phyloP scores from a whole-genome alignment of 2,329 filamentous ascomycete species.

The Leptographium lundbergii region DNA sequence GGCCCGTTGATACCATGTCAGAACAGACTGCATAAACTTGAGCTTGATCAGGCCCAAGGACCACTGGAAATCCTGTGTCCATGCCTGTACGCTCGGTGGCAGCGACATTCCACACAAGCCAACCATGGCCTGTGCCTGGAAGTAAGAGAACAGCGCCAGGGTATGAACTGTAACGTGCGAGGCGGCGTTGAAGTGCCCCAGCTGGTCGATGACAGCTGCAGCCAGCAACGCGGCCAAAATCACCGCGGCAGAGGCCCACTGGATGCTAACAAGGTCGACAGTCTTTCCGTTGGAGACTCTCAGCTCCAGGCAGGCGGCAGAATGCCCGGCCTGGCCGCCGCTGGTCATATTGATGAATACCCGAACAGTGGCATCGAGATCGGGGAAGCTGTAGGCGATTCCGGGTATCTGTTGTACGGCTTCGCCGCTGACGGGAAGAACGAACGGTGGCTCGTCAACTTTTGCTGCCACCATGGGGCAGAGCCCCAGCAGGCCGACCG shows the following conservation, averaged over 20 bases:
- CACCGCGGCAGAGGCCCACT: constrained; percentile 67
- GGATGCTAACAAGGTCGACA: constrained; percentile 68
- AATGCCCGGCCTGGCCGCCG: constrained; percentile 25
- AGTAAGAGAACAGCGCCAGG: constrained; percentile 75
- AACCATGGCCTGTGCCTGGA: constrained; percentile 74
- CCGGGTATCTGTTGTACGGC: constrained; percentile 53
- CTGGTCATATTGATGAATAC: constrained; percentile 57
- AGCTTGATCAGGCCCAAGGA: constrained; percentile 78
- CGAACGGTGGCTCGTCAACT: constrained; percentile 31
- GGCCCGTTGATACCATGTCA: no score
- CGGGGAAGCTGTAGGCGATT: constrained; percentile 69
- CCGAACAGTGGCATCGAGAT: constrained; percentile 65
- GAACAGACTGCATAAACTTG: constrained; percentile 63
- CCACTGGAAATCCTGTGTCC: constrained; percentile 89
- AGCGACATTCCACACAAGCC: constrained; percentile 64
- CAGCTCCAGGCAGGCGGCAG: constrained; percentile 67
- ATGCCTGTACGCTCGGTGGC: constrained; percentile 67
- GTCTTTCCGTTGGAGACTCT: constrained; percentile 72
- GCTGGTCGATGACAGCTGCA: constrained; percentile 66
- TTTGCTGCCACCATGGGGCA: constrained; percentile 70
- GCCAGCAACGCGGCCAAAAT: constrained; percentile 58
- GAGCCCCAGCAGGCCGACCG: constrained; percentile 47
- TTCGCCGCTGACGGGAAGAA: constrained; percentile 40
- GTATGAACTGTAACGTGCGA: constrained; percentile 76
- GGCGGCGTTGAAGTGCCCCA: constrained; percentile 75